Base-by-base conservation (phyloP, 257 asterid genomes). In the Forsythia suspensa region DNA sequence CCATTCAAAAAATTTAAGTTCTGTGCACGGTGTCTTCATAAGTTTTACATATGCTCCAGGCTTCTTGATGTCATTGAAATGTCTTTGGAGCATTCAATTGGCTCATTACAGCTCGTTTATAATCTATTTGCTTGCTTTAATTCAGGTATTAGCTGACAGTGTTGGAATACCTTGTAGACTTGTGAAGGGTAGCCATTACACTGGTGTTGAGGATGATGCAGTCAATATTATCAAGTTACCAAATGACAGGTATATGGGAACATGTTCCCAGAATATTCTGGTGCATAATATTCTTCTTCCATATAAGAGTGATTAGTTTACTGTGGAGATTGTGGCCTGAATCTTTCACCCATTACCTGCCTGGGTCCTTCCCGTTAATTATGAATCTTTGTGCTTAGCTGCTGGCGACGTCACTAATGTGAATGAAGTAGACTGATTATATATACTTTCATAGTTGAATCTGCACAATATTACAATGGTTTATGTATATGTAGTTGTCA, bases 201-300 rank as follows among this genome's bases (percentile, higher is more conserved):
- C 97, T 75, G 99, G 98, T 79, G 85, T 88, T 40, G 99, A 96
- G 86, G 97, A 94, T 73, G 99, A 94, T 84, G 99, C 97, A 85
- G 90, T 96, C 74, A 94, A 89, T 86, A 88, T 92, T 72, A 82
- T 96, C 86, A 96, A 90, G 89, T 88, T 96, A 72, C 90, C 87
- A 61, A 91, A 91, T 88, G 98, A 84, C 79, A 92, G 99, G 99
- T 94, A 81, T 10, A 67, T 73, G 80, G 76, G 46, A 80, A 74
- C 71, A 61, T 72, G 81, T 21, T 74, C 76, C 39, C 48, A 44
- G 46, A 42, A 37, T 66, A 63, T 29, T 77, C 24, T 48, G 72
- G 34, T 41, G 12, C 65, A 12, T 86, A 70, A 65, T 48, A 55
- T 57, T 57, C 34, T 48, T 48, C 59, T 48, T 48, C 59, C 24